These are phyloP conservation scores for Firmiana major DNA, from an alignment of 345 rosid species.

Conservation along the genomic window DNA sequence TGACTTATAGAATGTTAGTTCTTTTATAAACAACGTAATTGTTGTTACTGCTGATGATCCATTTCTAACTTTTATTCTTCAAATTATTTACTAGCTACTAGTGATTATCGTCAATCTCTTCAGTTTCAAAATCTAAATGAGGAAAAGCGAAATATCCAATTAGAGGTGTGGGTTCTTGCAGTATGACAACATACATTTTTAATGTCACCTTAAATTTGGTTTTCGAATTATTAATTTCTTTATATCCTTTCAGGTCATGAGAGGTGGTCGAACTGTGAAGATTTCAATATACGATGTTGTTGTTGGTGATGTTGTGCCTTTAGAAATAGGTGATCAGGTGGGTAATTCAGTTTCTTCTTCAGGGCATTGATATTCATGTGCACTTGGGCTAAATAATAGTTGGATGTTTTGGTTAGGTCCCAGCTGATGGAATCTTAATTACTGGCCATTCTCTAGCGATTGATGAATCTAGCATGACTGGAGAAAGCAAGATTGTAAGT, in stretches of 20 bases:
- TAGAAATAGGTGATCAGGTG: slow-evolving; percentile 97
- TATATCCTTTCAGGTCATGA: slow-evolving; percentile 54
- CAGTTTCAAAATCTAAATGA: slow-evolving; percentile 93
- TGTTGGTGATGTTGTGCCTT: slow-evolving; percentile 94
- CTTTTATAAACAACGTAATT: not conserved
- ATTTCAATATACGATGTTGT: slow-evolving; percentile 94
- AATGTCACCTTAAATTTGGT: not conserved
- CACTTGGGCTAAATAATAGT: not conserved
- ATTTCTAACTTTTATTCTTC: not conserved
- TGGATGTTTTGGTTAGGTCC: slow-evolving; percentile 50
- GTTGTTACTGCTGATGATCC: not conserved
- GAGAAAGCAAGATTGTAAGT: slow-evolving; percentile 94
- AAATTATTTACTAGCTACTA: slow-evolving; percentile 45
- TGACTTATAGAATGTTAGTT: not conserved
- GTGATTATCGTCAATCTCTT: slow-evolving; percentile 98
- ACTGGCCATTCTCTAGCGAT: slow-evolving; percentile 90
- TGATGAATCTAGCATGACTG: slow-evolving; percentile 99
- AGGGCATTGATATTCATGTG: not conserved
- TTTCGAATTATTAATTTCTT: not conserved
- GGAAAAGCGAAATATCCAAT: slow-evolving; percentile 90
- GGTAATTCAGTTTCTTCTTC: slow-evolving; percentile 22
- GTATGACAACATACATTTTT: not conserved
- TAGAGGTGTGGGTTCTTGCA: slow-evolving; percentile 56
- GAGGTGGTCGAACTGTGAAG: slow-evolving; percentile 80
- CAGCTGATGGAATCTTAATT: slow-evolving; percentile 93